Conservation (phyloP, 1,284 basidiomycete species). For the Rhodotorula sp. region DNA sequence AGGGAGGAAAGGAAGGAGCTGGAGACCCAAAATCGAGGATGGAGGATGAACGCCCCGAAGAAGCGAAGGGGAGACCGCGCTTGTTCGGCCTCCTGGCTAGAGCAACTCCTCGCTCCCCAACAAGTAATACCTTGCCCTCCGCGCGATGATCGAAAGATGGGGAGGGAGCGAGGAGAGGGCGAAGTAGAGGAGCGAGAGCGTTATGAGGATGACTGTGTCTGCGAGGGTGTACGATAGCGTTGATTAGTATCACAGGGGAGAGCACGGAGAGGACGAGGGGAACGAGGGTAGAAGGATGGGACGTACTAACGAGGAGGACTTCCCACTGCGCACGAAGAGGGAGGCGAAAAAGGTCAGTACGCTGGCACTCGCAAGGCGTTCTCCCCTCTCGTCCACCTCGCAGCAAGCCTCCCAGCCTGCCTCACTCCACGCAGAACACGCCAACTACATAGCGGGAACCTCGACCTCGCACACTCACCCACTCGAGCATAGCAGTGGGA, state of each 20-base stretch:
- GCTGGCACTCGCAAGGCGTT: no score
- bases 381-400: no score
- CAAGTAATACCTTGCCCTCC: constrained; percentile 17
- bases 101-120: constrained; percentile 6
- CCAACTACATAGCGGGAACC: not conserved
- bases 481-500: constrained; percentile 28
- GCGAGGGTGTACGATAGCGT: not conserved
- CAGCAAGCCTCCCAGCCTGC: no score
- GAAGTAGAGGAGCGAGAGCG: constrained; percentile 13
- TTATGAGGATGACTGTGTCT: constrained; percentile 23
- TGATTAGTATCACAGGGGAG: not conserved
- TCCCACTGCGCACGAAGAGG: constrained; percentile 22
- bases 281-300: not conserved
- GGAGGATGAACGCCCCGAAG: not conserved
- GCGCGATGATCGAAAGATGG: constrained; percentile 9
- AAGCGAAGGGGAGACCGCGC: not conserved
- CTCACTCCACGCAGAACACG: no score
- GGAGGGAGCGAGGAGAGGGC: constrained; percentile 18
- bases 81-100: no score
- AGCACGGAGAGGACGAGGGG: not conserved
- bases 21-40: not conserved
- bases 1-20: not conserved
- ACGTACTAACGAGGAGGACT: constrained; percentile 20
- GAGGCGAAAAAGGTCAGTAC: not conserved
- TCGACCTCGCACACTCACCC: constrained; percentile 7